Evolutionary conservation across 202 grass and related monocot genomes (phyloP).

Genomic region (Bolboschoenoplectus hybrid): DNA sequence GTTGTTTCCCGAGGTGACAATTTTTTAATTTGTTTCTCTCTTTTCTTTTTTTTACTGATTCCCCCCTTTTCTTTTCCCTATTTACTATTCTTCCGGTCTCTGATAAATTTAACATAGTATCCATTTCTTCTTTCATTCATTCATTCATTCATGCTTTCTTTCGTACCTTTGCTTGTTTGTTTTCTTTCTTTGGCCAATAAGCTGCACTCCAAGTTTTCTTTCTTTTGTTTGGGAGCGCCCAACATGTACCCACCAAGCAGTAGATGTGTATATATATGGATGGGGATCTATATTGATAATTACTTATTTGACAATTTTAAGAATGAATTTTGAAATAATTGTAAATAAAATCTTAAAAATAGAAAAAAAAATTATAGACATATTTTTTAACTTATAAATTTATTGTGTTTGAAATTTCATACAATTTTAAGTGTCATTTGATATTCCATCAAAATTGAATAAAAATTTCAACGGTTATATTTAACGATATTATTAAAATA

Average conservation of each 20-base stretch:
- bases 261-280: too few species aligned
- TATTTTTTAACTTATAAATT: too few species aligned
- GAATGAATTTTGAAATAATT: too few species aligned
- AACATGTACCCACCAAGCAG: not conserved
- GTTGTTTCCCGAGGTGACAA: conserved; percentile 30
- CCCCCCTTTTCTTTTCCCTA: not conserved
- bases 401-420: too few species aligned
- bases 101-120: not conserved
- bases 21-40: not conserved
- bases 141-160: not conserved
- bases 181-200: not conserved
- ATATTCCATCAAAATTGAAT: too few species aligned
- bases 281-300: too few species aligned
- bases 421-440: too few species aligned
- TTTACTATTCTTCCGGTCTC: conserved; percentile 19
- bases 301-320: too few species aligned
- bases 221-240: not conserved
- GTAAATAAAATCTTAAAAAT: too few species aligned
- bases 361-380: too few species aligned
- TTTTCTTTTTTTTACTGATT: not conserved
- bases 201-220: not conserved
- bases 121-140: not conserved
- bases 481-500: too few species aligned
- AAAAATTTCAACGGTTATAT: too few species aligned
- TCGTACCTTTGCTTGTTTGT: not conserved